phyloP scores from a whole-genome alignment of 1,139 yeast genomes.

The Geotrichum fermentans region DNA sequence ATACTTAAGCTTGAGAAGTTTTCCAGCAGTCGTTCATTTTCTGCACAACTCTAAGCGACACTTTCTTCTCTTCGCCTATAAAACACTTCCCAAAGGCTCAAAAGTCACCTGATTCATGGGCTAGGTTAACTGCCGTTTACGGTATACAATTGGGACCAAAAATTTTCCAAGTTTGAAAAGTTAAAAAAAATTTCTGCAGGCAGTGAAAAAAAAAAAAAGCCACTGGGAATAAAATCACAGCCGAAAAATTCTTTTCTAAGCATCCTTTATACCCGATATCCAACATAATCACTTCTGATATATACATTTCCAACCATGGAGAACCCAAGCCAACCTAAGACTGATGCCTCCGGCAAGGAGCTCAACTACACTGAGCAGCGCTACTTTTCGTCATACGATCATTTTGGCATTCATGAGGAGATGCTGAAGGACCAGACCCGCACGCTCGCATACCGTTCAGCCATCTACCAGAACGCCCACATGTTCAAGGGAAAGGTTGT shows the following conservation, averaged over 20 bases:
- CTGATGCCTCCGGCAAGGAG: constrained; percentile 14
- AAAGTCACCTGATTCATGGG: too few relatives aligned
- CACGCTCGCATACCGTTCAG: constrained; percentile 86
- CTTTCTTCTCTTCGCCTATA: too few relatives aligned
- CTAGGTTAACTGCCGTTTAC: background rate
- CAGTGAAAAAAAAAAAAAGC: background rate
- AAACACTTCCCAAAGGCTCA: too few relatives aligned
- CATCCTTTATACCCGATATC: too few relatives aligned
- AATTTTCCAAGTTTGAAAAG: too few relatives aligned
- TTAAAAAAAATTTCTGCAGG: background rate
- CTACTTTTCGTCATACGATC: constrained; percentile 92
- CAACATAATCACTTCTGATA: too few relatives aligned
- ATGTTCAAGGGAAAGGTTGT: constrained; percentile 90
- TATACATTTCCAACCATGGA: background rate
- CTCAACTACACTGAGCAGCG: constrained; percentile 63
- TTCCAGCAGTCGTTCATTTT: too few relatives aligned
- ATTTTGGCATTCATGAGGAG: constrained; percentile 96
- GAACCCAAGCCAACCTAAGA: constrained; percentile 8
- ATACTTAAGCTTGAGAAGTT: too few relatives aligned
- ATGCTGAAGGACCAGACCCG: constrained; percentile 96
- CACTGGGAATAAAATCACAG: background rate
- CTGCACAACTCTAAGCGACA: too few relatives aligned
- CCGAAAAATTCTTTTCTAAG: too few relatives aligned
- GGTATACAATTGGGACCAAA: constrained; percentile 4
- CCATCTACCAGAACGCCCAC: constrained; percentile 85